Conservation (phyloP, 106 monocot species). For the Dioscorea zingiberensis region DNA sequence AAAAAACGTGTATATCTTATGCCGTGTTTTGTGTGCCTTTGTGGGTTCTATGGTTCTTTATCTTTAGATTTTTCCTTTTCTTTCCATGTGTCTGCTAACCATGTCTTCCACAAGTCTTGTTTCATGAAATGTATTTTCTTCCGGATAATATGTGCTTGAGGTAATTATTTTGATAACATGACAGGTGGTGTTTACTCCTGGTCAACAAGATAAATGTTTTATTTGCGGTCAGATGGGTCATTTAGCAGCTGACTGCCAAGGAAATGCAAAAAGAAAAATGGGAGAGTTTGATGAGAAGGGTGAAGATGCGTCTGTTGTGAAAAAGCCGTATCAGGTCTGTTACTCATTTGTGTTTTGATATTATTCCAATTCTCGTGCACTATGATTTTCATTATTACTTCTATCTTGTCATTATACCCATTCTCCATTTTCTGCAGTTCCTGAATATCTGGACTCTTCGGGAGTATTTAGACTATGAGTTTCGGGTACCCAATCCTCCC, state of each 20-base stretch:
- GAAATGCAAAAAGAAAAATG: conserved; percentile 83
- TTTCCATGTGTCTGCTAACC: no score
- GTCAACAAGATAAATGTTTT: conserved; percentile 96
- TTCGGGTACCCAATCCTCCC: conserved; percentile 72
- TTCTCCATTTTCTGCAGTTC: conserved; percentile 55
- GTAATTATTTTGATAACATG: not conserved
- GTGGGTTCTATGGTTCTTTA: no score
- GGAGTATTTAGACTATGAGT: conserved; percentile 91
- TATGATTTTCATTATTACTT: conserved; percentile 1
- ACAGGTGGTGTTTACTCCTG: conserved; percentile 93
- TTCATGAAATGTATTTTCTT: no score
- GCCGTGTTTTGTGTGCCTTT: no score
- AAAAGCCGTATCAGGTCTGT: conserved; percentile 88
- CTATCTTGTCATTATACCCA: not conserved
- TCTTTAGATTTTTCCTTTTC: no score
- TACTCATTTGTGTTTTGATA: not conserved
- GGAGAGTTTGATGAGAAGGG: conserved; percentile 92
- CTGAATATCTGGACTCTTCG: conserved; percentile 95
- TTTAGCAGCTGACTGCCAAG: conserved; percentile 93
- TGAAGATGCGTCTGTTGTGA: conserved; percentile 34
- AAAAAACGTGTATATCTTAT: no score
- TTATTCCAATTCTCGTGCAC: not conserved
- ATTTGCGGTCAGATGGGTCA: conserved; percentile 96
- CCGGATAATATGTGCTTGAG: no score
- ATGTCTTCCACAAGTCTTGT: no score